Conservation (phyloP, 768 basidiomycete genomes). For the Lentinus brumalis region DNA sequence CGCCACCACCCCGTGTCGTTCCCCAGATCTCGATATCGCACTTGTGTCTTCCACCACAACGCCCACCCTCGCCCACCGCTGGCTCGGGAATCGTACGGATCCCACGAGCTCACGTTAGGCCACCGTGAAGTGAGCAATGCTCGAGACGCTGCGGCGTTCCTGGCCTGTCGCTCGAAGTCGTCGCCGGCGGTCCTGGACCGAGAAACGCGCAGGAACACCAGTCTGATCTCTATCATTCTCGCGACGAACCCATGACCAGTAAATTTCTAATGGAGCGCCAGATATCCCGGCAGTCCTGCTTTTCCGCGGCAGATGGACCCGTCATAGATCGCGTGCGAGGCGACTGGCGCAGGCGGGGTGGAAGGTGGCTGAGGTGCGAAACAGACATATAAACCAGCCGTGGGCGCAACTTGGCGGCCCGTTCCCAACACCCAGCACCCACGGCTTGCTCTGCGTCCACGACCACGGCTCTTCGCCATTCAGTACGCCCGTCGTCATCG, state of each 20-base stretch:
- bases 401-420: not conserved
- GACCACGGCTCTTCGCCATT: not conserved
- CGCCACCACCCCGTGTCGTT: no score
- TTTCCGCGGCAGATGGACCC: not conserved
- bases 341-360: not conserved
- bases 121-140: no score
- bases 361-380: not conserved
- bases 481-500: not conserved
- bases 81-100: no score
- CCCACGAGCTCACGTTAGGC: no score
- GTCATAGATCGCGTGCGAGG: not conserved
- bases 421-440: slow-evolving; percentile 1
- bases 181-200: no score
- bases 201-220: no score
- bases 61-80: no score
- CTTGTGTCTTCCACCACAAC: no score
- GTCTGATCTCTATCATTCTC: not conserved
- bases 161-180: no score
- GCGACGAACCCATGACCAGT: not conserved
- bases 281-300: not conserved
- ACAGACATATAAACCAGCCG: not conserved
- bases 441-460: not conserved
- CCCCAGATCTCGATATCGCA: no score
- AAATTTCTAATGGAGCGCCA: not conserved
- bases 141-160: no score